Evolutionary conservation across 768 basidiomycete genomes (phyloP).

Genomic region (Sporobolomyces roseus): DNA sequence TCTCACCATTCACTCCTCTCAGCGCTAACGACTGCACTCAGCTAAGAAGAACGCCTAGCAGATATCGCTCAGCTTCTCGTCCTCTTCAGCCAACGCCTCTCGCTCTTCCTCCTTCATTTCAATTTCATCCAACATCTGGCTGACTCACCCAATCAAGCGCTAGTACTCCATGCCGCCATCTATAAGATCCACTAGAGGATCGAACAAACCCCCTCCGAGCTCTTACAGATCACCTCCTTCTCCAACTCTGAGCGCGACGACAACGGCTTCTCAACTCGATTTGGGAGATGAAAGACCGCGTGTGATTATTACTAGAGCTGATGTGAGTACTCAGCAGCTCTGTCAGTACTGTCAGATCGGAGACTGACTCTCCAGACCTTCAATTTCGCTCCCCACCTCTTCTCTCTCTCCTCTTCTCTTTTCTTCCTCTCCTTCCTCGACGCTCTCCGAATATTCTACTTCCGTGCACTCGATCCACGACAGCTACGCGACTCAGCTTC

Average conservation of each 20-base stretch:
- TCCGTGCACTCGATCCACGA: too few relatives aligned
- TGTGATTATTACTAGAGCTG: slow-evolving; percentile 31
- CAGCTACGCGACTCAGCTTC: slow-evolving; percentile 37
- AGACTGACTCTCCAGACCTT: slow-evolving; percentile 4
- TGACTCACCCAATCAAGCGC: background rate
- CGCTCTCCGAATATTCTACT: background rate
- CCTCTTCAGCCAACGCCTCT: background rate
- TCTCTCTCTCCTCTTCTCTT: background rate
- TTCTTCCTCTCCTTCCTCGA: background rate
- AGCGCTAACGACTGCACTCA: too few relatives aligned
- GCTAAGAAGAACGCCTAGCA: too few relatives aligned
- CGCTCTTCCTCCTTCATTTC: background rate
- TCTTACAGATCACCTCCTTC: slow-evolving; percentile 7
- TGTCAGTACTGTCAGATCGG: background rate
- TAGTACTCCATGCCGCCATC: slow-evolving; percentile 13
- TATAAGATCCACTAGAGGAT: background rate
- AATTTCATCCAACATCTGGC: background rate
- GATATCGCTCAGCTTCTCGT: too few relatives aligned
- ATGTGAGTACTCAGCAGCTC: slow-evolving; percentile 7
- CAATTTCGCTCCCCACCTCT: background rate
- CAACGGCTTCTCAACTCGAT: slow-evolving; percentile 12
- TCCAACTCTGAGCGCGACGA: slow-evolving; percentile 14
- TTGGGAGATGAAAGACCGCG: slow-evolving; percentile 21
- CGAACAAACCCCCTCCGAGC: slow-evolving; percentile 11
- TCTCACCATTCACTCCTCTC: too few relatives aligned